Conservation (phyloP, 805 yeast genomes). For the Metschnikowia kunwiensis region DNA sequence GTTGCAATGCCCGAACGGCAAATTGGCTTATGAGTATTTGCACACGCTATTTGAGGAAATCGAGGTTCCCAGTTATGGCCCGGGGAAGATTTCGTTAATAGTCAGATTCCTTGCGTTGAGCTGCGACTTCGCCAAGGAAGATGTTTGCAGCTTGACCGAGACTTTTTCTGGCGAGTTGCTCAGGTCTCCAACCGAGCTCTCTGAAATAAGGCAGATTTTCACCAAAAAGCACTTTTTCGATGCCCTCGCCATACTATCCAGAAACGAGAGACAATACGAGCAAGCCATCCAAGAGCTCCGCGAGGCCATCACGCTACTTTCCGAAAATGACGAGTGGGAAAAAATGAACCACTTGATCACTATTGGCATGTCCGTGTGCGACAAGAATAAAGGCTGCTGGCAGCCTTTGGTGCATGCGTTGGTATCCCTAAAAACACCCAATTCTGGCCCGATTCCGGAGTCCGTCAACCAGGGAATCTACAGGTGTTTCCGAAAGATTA, state of each 20-base stretch:
- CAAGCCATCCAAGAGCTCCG: conserved; percentile 32
- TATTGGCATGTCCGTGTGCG: conserved; percentile 13
- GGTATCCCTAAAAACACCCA: conserved; percentile 19
- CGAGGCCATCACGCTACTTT: conserved; percentile 30
- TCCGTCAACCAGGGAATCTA: conserved; percentile 30
- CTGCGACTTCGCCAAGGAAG: conserved; percentile 18
- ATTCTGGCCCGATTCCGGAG: conserved; percentile 1
- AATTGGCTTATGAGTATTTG: conserved; percentile 30
- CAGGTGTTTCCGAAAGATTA: conserved; percentile 31
- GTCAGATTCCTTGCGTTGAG: conserved; percentile 26
- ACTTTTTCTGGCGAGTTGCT: conserved; percentile 7
- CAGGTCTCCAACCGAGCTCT: conserved; percentile 1
- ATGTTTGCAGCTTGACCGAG: conserved; percentile 18
- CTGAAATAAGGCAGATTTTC: conserved; percentile 17
- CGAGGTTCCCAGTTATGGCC: conserved; percentile 1
- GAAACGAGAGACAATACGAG: conserved; percentile 20
- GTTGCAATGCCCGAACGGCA: conserved; percentile 25
- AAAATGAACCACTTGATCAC: conserved; percentile 4
- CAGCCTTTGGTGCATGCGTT: conserved; percentile 25
- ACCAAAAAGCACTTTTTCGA: conserved; percentile 24
- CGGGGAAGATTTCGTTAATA: conserved; percentile 7
- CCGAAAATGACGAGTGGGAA: neutral
- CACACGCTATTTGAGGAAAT: conserved; percentile 21
- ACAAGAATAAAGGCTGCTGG: conserved; percentile 30
- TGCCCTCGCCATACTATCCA: conserved; percentile 30